Conservation (phyloP, 257 asterid species). For the Solanum corneliomulleri region DNA sequence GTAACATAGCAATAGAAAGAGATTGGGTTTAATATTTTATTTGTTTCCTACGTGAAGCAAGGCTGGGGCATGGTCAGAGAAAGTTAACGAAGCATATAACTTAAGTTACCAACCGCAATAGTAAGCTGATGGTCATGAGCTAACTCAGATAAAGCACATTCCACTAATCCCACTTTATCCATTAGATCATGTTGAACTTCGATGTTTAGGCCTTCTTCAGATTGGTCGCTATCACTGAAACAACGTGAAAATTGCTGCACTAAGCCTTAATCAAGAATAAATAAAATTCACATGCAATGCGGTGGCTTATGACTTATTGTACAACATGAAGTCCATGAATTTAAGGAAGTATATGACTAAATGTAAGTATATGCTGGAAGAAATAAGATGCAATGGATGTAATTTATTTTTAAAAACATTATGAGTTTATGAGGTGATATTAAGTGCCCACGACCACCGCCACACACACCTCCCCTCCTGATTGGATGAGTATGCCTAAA, state of each 20-base stretch:
- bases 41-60: background rate
- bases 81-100: background rate
- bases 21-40: background rate
- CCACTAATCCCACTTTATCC: slow-evolving; percentile 53
- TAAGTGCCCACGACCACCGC: background rate
- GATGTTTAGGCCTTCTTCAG: slow-evolving; percentile 26
- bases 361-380: too few relatives aligned
- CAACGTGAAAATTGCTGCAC: background rate
- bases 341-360: background rate
- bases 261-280: background rate
- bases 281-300: background rate
- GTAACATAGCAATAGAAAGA: background rate
- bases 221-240: slow-evolving; percentile 48
- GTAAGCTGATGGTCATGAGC: slow-evolving; percentile 41
- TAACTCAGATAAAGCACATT: slow-evolving; percentile 60
- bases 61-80: background rate
- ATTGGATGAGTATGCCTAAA: background rate
- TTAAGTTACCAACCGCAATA: slow-evolving; percentile 39
- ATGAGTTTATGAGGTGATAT: background rate
- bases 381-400: too few relatives aligned
- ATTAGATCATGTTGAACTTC: slow-evolving; percentile 37
- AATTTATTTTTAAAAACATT: background rate
- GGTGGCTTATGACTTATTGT: background rate
- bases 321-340: background rate
- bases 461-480: background rate